A percentile compares a stretch with the other conserved stretches of the same genome.
phyloP scores from a whole-genome alignment of 164 flowering plant species.

The Nymphaea colorata region DNA sequence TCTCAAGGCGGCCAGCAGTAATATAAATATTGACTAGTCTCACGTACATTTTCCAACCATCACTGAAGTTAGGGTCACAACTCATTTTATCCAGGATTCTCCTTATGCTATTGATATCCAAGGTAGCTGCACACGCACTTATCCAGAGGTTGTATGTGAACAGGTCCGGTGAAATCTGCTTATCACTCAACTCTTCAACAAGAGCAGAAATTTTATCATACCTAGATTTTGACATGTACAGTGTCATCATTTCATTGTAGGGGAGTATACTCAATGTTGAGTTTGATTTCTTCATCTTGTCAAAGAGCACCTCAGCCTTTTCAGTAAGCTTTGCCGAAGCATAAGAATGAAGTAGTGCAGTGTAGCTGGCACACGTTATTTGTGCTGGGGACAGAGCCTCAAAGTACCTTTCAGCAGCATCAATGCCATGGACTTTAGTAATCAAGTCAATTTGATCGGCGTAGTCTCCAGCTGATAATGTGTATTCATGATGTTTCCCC shows the following conservation, averaged over 20 bases:
- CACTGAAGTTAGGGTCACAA: constrained; percentile 29
- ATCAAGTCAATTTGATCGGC: constrained; percentile 12
- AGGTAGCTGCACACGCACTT: constrained; percentile 71
- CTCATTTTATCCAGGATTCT: constrained; percentile 64
- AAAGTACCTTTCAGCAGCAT: constrained; percentile 84
- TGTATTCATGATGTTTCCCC: constrained; percentile 45
- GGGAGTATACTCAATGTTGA: constrained; percentile 42
- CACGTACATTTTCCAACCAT: constrained; percentile 46
- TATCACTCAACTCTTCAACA: constrained; percentile 52
- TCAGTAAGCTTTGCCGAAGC: constrained; percentile 54
- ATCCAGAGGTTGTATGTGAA: constrained; percentile 84
- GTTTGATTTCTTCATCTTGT: constrained; percentile 37
- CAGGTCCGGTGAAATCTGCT: constrained; percentile 54
- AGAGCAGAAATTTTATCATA: constrained; percentile 62
- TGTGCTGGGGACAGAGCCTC: constrained; percentile 45
- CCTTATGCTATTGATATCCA: constrained; percentile 43
- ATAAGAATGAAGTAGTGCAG: constrained; percentile 87
- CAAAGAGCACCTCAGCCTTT: constrained; percentile 55
- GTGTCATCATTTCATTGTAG: constrained; percentile 94
- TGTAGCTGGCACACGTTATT: constrained; percentile 72
- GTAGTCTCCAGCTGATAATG: constrained; percentile 16
- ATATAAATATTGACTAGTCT: constrained; percentile 54
- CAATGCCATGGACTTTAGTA: constrained; percentile 75
- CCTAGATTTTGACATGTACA: constrained; percentile 63
- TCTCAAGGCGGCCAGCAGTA: constrained; percentile 26